A percentile compares a stretch with the other conserved stretches of the same genome.
phyloP scores from a whole-genome alignment of 2,329 filamentous ascomycete genomes.

The Zymoseptoria crescenta region DNA sequence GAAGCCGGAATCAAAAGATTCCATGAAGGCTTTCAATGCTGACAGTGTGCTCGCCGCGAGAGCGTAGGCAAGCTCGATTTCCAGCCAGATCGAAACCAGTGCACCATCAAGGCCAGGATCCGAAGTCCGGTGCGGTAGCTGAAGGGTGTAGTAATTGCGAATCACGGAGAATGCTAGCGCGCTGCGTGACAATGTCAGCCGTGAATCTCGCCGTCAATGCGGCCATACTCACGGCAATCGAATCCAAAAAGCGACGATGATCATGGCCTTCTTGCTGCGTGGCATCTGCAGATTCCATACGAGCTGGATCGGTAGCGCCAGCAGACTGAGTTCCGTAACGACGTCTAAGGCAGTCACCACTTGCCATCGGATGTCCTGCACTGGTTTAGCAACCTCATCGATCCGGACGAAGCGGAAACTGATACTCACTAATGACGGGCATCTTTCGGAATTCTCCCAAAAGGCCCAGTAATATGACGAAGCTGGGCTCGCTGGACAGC shows the following conservation, averaged over 20 bases:
- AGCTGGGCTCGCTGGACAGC: constrained; percentile 15
- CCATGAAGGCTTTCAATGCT: constrained; percentile 36
- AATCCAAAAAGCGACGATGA: constrained; percentile 32
- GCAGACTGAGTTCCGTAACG: constrained; percentile 28
- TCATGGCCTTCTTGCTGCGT: constrained; percentile 26
- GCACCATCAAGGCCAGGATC: constrained; percentile 30
- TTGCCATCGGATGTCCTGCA: constrained; percentile 29
- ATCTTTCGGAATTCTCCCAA: constrained; percentile 17
- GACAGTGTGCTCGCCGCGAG: constrained; percentile 37
- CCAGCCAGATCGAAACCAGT: constrained; percentile 30
- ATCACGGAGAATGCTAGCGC: constrained; percentile 29
- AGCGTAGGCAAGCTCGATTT: constrained; percentile 35
- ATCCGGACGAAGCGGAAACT: neutral
- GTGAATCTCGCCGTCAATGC: neutral
- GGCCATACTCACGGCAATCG: constrained; percentile 27
- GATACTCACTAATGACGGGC: constrained; percentile 21
- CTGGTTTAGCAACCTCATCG: constrained; percentile 2
- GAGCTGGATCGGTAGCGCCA: constrained; percentile 28
- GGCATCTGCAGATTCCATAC: constrained; percentile 35
- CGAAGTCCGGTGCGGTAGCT: constrained; percentile 15
- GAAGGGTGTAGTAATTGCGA: constrained; percentile 30
- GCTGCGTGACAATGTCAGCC: constrained; percentile 11
- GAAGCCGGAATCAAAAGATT: constrained; percentile 36
- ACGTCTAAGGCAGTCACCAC: constrained; percentile 35
- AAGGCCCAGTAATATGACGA: constrained; percentile 27